phyloP scores from a whole-genome alignment of 1,284 basidiomycete species.

The Marasmius fiardii region DNA sequence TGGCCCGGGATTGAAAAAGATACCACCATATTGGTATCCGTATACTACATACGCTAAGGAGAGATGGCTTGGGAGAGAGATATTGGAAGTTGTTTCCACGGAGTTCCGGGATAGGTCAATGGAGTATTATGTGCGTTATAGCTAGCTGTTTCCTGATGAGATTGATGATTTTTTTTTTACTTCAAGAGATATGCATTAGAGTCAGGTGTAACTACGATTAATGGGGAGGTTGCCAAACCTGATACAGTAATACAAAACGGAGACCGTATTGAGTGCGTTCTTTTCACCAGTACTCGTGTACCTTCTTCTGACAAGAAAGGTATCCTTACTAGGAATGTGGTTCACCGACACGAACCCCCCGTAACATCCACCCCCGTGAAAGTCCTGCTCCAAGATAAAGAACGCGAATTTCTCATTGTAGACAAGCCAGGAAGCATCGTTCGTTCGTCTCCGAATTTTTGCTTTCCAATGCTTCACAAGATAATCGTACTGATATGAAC shows the following conservation, averaged over 20 bases:
- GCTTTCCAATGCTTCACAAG: constrained; percentile 8
- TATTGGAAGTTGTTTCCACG: constrained; percentile 83
- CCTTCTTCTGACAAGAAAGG: constrained; percentile 6
- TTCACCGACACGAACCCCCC: constrained; percentile 95
- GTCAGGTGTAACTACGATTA: constrained; percentile 93
- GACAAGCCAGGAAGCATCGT: constrained; percentile 94
- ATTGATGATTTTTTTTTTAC: constrained; percentile 12
- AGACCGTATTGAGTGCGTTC: constrained; percentile 83
- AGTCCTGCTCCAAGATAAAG: constrained; percentile 75
- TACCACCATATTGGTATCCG: constrained; percentile 77
- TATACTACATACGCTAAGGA: constrained; percentile 92
- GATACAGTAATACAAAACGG: constrained; percentile 83
- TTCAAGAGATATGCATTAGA: constrained; percentile 85
- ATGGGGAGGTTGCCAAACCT: constrained; percentile 79
- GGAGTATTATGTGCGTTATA: constrained; percentile 85
- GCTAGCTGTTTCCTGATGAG: constrained; percentile 5
- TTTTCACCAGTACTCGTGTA: constrained; percentile 1
- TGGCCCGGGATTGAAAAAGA: constrained; percentile 59
- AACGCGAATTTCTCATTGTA: constrained; percentile 85
- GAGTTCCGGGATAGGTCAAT: constrained; percentile 89
- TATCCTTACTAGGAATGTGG: constrained; percentile 69
- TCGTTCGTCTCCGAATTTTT: constrained; percentile 37
- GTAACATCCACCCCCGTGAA: constrained; percentile 86
- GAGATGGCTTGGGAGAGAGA: constrained; percentile 83
- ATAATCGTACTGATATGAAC: constrained; percentile 9